Evolutionary conservation across 23 red algal species (phyloP).

Genomic region (Gracilaria gracilis): DNA sequence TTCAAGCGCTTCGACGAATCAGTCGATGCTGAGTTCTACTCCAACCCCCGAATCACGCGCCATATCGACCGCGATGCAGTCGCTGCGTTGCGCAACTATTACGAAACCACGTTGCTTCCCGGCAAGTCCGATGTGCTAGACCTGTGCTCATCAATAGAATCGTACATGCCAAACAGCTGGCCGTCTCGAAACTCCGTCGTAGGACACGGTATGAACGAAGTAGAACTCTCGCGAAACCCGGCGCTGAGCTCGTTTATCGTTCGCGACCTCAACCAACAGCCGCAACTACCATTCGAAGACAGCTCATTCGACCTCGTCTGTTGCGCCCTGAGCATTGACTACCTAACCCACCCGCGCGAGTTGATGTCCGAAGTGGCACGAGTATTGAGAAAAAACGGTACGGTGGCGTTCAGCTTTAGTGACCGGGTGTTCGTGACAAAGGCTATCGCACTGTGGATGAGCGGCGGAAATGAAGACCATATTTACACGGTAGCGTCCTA

Average conservation of each 20-base stretch:
- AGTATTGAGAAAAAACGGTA: slow-evolving; percentile 70
- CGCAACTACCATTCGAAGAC: slow-evolving; percentile 55
- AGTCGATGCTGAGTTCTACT: slow-evolving; percentile 73
- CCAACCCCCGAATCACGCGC: slow-evolving; percentile 67
- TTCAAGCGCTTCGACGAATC: slow-evolving; percentile 76
- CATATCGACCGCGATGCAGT: slow-evolving; percentile 84
- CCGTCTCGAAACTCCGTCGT: slow-evolving; percentile 8
- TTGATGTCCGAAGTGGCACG: slow-evolving; percentile 73
- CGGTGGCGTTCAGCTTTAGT: slow-evolving; percentile 64
- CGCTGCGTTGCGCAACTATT: slow-evolving; percentile 50
- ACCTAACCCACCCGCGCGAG: slow-evolving; percentile 71
- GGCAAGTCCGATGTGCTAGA: slow-evolving; percentile 60
- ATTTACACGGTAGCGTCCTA: slow-evolving; percentile 75
- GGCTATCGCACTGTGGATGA: slow-evolving; percentile 80
- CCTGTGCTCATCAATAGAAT: slow-evolving; percentile 82
- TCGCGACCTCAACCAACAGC: slow-evolving; percentile 72
- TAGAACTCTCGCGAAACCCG: slow-evolving; percentile 71
- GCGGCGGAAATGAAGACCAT: slow-evolving; percentile 79
- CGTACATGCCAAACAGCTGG: slow-evolving; percentile 62
- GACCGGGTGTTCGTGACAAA: slow-evolving; percentile 90
- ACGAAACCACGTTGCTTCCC: slow-evolving; percentile 4
- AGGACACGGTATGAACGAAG: slow-evolving; percentile 81
- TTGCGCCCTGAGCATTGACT: slow-evolving; percentile 86
- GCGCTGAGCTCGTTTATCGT: slow-evolving; percentile 61
- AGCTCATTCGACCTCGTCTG: slow-evolving; percentile 81